These are phyloP conservation scores for Aureobasidium sp. DNA, from an alignment of 2,329 filamentous ascomycete genomes.

Conservation along the genomic window DNA sequence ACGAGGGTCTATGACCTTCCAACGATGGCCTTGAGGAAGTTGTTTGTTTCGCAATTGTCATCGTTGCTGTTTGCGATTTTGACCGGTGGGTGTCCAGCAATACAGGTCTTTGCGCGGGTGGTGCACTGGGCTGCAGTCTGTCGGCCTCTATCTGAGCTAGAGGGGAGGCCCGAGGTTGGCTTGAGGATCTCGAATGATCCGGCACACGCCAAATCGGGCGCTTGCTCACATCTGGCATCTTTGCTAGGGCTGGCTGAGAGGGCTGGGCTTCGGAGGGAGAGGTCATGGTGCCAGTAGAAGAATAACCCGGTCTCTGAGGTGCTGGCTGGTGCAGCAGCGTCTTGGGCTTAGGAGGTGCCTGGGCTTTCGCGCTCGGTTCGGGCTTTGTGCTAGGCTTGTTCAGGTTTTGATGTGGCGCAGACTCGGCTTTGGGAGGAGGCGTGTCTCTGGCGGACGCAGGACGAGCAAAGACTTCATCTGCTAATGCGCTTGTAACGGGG, in stretches of 20 bases:
- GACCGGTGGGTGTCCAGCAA: constrained; percentile 41
- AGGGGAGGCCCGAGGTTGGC: constrained; percentile 42
- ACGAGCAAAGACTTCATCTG: constrained; percentile 71
- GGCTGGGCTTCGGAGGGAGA: constrained; percentile 43
- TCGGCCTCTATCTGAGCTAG: constrained; percentile 31
- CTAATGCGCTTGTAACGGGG: constrained; percentile 66
- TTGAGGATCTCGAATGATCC: constrained; percentile 39
- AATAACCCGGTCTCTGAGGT: constrained; percentile 47
- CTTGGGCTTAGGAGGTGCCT: constrained; percentile 20
- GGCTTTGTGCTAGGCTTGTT: not conserved
- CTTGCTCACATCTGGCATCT: constrained; percentile 34
- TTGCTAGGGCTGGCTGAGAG: constrained; percentile 36
- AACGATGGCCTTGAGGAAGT: constrained; percentile 60
- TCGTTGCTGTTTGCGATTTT: constrained; percentile 44
- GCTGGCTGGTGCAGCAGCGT: constrained; percentile 37
- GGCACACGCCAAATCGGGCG: constrained; percentile 51
- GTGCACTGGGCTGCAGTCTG: constrained; percentile 31
- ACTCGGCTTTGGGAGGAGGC: not conserved
- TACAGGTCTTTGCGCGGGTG: constrained; percentile 32
- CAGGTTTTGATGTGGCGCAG: not conserved
- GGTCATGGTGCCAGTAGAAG: constrained; percentile 78
- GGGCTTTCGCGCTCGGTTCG: not conserved
- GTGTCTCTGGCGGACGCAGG: not conserved
- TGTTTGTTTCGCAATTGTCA: constrained; percentile 48
- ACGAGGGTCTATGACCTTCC: constrained; percentile 59